A percentile compares a stretch with the other conserved stretches of the same genome.
phyloP scores from a whole-genome alignment of 768 basidiomycete genomes.

The Pisolithus albus region DNA sequence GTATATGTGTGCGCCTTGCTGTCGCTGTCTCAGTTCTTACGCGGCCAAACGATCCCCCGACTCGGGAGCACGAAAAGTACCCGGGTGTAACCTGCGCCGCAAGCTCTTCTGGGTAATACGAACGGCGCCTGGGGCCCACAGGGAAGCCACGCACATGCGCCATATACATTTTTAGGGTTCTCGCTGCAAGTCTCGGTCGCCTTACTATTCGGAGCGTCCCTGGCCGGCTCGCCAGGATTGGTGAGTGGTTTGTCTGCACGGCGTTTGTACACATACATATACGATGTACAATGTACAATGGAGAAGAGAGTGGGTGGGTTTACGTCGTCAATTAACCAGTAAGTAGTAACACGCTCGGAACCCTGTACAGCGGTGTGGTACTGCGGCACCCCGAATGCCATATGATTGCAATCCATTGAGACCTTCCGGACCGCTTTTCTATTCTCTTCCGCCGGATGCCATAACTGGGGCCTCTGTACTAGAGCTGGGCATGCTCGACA shows the following conservation, averaged over 20 bases:
- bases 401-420: not conserved
- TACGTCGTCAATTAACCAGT: too few species aligned
- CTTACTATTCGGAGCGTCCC: not conserved
- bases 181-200: not conserved
- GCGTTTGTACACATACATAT: too few species aligned
- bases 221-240: not conserved
- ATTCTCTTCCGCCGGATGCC: not conserved
- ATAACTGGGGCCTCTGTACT: not conserved
- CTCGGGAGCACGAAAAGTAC: not conserved
- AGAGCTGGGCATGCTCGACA: not conserved
- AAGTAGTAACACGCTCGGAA: not conserved
- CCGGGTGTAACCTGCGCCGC: not conserved
- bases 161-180: not conserved
- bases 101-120: not conserved
- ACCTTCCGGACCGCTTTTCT: not conserved
- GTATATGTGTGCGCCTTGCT: not conserved
- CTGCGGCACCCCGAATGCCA: not conserved
- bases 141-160: not conserved
- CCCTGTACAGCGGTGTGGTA: not conserved
- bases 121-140: not conserved
- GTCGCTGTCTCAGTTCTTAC: not conserved
- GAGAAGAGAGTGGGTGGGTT: too few species aligned
- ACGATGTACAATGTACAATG: not conserved
- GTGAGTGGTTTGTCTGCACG: not conserved
- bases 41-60: not conserved